Evolutionary conservation across 2,329 filamentous ascomycete genomes (phyloP).

Genomic region (Penicillium concentricum): DNA sequence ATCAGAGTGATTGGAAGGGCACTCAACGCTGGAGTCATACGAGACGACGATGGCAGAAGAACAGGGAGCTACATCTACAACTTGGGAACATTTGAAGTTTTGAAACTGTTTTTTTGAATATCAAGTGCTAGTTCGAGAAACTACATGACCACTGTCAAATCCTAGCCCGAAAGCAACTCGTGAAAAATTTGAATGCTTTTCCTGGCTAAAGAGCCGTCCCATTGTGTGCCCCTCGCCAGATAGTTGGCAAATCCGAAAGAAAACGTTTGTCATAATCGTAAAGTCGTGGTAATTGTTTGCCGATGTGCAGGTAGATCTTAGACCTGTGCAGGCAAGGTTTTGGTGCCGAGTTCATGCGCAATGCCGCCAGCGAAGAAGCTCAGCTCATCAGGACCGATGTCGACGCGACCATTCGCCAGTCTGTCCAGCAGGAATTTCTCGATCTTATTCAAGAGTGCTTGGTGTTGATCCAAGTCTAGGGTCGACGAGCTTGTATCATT

Average conservation of each 20-base stretch:
- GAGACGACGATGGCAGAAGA: not conserved
- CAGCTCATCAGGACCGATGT: conserved; percentile 38
- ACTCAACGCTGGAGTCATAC: not conserved
- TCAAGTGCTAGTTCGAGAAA: conserved; percentile 9
- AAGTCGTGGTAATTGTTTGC: conserved; percentile 16
- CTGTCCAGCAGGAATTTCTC: conserved; percentile 37
- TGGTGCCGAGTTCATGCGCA: conserved; percentile 31
- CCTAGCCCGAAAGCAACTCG: not conserved
- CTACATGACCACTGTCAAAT: conserved; percentile 5
- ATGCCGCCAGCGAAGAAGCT: conserved; percentile 43
- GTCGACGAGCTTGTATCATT: conserved; percentile 6
- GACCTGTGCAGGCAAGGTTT: conserved; percentile 15
- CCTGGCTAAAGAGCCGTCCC: conserved; percentile 11
- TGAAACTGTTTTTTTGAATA: conserved; percentile 8
- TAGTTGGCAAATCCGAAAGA: conserved; percentile 8
- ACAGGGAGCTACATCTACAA: not conserved
- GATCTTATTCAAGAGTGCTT: conserved; percentile 33
- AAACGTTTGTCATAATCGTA: conserved; percentile 21
- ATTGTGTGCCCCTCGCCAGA: conserved; percentile 8
- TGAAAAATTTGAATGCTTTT: conserved; percentile 8
- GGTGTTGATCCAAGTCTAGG: conserved; percentile 12
- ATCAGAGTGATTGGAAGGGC: not conserved
- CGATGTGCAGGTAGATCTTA: not conserved
- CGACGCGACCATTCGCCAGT: conserved; percentile 29
- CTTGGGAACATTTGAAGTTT: not conserved